Percentiles rank a stretch among this genome's conserved stretches.
These are phyloP conservation scores for Jamesozyma gamospora DNA, from an alignment of 805 yeast genomes.

Conservation along the genomic window DNA sequence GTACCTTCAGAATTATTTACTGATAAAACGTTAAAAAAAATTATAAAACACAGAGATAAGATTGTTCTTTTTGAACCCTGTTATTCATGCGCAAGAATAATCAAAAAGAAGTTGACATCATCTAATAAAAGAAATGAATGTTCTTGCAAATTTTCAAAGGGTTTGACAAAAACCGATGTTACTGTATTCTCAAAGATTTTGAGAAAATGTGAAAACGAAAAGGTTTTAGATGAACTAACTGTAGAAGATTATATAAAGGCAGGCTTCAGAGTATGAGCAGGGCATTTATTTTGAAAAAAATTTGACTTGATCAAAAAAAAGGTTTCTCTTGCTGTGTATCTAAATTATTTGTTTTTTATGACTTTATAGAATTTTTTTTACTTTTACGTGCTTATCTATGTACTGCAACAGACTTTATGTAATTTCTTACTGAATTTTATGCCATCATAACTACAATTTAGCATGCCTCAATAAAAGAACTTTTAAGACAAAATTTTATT, in stretches of 20 bases:
- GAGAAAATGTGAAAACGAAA: background rate
- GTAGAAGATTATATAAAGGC: conserved; percentile 14
- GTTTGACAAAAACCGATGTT: conserved; percentile 42
- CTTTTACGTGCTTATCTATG: no score
- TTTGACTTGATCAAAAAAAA: no score
- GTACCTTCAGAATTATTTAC: conserved; percentile 1
- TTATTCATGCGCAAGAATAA: conserved; percentile 37
- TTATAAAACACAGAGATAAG: conserved; percentile 25
- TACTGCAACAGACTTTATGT: no score
- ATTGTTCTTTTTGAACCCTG: conserved; percentile 45
- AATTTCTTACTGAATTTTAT: no score
- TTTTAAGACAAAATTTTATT: no score
- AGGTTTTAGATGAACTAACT: conserved; percentile 7
- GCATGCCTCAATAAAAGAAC: no score
- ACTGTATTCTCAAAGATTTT: conserved; percentile 15
- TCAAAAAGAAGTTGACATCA: conserved; percentile 2
- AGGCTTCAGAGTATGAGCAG: conserved; percentile 15
- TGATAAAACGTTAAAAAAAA: background rate
- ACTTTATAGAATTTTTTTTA: no score
- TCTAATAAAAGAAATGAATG: background rate
- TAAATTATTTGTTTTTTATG: no score
- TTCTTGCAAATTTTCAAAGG: conserved; percentile 41
- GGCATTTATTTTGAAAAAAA: no score
- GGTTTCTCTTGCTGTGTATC: no score
- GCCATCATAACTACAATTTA: no score